Evolutionary conservation across 2,329 filamentous ascomycete species (phyloP).

Genomic region (Karstenula rhodostoma): DNA sequence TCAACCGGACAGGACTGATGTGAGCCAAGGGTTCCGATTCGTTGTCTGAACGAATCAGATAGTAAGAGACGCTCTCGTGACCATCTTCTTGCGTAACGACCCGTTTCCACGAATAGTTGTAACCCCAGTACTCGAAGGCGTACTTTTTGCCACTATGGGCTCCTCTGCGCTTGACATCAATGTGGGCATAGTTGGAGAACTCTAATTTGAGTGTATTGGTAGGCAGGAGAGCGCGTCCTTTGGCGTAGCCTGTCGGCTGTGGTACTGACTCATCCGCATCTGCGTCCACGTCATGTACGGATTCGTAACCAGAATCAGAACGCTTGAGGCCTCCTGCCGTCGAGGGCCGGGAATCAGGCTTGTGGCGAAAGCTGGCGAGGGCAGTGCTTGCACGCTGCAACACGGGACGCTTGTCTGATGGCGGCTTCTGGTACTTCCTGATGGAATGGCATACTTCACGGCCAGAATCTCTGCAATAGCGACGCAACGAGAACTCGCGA

Average conservation of each 20-base stretch:
- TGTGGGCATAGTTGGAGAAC: conserved; percentile 96
- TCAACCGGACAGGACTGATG: conserved; percentile 81
- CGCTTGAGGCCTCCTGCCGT: conserved; percentile 58
- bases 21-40: conserved; percentile 74
- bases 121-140: conserved; percentile 93
- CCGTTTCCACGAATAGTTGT: conserved; percentile 83
- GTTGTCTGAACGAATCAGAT: conserved; percentile 75
- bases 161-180: conserved; percentile 78
- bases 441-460: conserved; percentile 89
- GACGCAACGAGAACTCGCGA: conserved; percentile 87
- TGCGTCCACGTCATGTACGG: conserved; percentile 43
- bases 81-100: conserved; percentile 72
- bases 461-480: conserved; percentile 92
- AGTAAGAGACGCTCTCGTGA: conserved; percentile 74
- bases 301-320: conserved; percentile 67
- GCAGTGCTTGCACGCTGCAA: conserved; percentile 68
- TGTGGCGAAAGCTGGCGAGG: conserved; percentile 63
- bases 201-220: conserved; percentile 88
- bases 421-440: conserved; percentile 70
- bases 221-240: conserved; percentile 57
- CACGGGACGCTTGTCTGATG: conserved; percentile 58
- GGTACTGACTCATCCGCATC: conserved; percentile 40
- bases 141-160: conserved; percentile 76
- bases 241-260: conserved; percentile 44
- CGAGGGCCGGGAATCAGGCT: conserved; percentile 59